Evolutionary conservation across 306 rosid species (phyloP).

Genomic region (Prunus padus): DNA sequence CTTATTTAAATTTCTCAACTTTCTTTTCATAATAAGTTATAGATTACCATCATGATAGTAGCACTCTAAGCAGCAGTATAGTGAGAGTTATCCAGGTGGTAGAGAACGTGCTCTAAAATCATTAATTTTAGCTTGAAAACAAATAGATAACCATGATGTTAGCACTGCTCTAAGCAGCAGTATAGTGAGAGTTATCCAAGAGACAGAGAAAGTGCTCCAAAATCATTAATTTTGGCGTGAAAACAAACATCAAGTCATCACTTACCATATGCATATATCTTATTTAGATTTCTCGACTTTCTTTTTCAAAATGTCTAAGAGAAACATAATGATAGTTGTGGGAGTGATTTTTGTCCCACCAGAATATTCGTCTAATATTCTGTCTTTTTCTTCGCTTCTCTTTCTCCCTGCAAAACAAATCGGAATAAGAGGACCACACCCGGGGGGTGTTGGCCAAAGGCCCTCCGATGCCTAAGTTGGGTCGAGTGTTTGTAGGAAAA

Average conservation of each 20-base stretch:
- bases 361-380: too few relatives aligned
- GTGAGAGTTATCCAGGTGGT: not conserved
- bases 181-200: not conserved
- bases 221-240: not conserved
- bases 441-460: too few relatives aligned
- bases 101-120: not conserved
- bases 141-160: not conserved
- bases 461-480: too few relatives aligned
- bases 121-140: too few relatives aligned
- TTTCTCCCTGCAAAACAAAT: too few relatives aligned
- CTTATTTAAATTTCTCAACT: not conserved
- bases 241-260: not conserved
- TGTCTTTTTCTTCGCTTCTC: too few relatives aligned
- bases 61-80: not conserved
- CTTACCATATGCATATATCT: not conserved
- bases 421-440: too few relatives aligned
- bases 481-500: too few relatives aligned
- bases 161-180: not conserved
- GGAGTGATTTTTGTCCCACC: too few relatives aligned
- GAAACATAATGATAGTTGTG: not conserved
- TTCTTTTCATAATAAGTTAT: not conserved
- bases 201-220: not conserved
- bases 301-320: not conserved
- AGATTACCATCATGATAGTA: not conserved
- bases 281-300: not conserved